A percentile compares a stretch with the other conserved stretches of the same genome.
These are phyloP conservation scores for Solanum bulbocastanum DNA, from an alignment of 257 asterid genomes.

Conservation along the genomic window DNA sequence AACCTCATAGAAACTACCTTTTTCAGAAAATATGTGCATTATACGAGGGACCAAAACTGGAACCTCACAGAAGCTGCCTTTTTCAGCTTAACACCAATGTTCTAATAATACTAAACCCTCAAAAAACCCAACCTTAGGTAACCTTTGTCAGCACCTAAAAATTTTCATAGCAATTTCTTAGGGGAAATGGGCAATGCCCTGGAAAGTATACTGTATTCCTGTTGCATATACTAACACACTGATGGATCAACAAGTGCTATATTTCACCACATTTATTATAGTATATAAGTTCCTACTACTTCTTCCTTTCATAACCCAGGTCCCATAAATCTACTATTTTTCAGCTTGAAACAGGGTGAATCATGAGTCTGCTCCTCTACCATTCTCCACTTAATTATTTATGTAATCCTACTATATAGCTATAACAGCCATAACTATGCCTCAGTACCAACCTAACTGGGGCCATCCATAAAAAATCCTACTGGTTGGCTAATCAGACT, in stretches of 20 bases:
- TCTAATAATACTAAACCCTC: background rate
- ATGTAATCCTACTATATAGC: background rate
- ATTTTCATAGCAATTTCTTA: background rate
- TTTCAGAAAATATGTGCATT: background rate
- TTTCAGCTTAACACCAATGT: background rate
- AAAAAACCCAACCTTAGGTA: background rate
- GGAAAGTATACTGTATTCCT: background rate
- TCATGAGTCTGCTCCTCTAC: background rate
- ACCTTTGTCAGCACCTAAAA: background rate
- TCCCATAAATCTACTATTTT: background rate
- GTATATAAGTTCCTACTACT: background rate
- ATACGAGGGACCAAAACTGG: background rate
- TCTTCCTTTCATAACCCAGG: background rate
- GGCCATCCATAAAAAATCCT: background rate
- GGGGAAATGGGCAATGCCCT: background rate
- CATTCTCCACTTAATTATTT: background rate
- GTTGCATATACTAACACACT: background rate
- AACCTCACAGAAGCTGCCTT: background rate
- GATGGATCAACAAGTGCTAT: background rate
- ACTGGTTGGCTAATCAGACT: background rate
- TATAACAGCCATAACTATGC: background rate
- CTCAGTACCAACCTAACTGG: background rate
- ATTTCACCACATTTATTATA: too few species aligned
- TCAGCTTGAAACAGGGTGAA: background rate
- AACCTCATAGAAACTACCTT: background rate